Evolutionary conservation across 495 filamentous ascomycete genomes (phyloP), one percentile per base, ranked within the genome.

Genomic region (Lasiosphaeria miniovina): DNA sequence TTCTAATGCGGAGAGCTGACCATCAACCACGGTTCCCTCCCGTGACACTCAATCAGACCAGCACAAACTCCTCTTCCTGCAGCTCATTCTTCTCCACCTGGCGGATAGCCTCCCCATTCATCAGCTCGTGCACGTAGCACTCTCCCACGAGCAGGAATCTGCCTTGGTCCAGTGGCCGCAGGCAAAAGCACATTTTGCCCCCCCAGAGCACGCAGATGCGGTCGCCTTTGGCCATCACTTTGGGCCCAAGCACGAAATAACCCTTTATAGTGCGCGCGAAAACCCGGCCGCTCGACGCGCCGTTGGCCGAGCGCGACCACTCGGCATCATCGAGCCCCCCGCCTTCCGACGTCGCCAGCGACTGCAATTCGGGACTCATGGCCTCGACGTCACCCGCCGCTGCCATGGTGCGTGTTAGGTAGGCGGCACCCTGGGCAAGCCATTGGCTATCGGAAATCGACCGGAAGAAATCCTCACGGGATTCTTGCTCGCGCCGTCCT

Each of bases 141-240:
- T 70, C 69, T 0, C 71, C 69, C 8, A 72, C 53, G 24, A 71
- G 24, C 49, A 48, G 4, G 24, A 7, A 35, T 10, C 38, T 55
- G 43, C 10, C 71, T 58, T 33, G 71, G 43, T 41, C 69, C 55
- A 49, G 71, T 59, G 7, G 71, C 68, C 40, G 61, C 60, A 54
- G 41, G 15, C 41, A 45, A 12, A 45, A 45, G 6, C 6, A 6
- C 41, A 45, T 6, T 14, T 61, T 69, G 35, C 65, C 66, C 36
- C 71, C 69, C 61, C 61, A 64, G 36, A 74, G 58, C 43, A 74
- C 58, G 51, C 64, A 71, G 14, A 72, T 54, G 10, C 49, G 43
- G 58, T 74, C 71, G 34, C 64, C 66, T n/a, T 61, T 56, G 10
- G 55, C 43, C 41, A 45, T 6, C 4, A 45, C 41, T 12, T 45